A percentile compares a stretch with the other conserved stretches of the same genome.
Conservation (phyloP, 2,329 filamentous ascomycete genomes). For the Monilinia laxa region DNA sequence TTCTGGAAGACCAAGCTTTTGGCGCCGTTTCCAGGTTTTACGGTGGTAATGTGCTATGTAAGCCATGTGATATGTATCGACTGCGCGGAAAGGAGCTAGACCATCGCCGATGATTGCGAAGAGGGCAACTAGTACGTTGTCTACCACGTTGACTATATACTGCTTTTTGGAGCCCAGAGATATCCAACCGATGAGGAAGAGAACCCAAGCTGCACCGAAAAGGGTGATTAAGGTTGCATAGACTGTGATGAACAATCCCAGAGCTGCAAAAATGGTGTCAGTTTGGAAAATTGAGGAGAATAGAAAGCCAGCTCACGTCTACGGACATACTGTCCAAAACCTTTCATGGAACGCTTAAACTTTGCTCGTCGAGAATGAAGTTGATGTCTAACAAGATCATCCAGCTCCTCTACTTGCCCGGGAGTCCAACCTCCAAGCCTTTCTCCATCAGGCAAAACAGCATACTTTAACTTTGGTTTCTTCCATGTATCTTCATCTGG, state of each 20-base stretch:
- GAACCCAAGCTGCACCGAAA: constrained; percentile 82
- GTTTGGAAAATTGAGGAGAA: neutral
- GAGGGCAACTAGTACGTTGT: constrained; percentile 66
- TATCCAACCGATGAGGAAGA: constrained; percentile 88
- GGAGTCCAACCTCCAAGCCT: constrained; percentile 72
- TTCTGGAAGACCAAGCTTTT: constrained; percentile 59
- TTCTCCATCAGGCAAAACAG: constrained; percentile 72
- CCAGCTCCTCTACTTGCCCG: constrained; percentile 71
- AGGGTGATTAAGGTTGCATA: constrained; percentile 83
- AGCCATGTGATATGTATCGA: constrained; percentile 86
- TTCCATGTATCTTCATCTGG: constrained; percentile 28
- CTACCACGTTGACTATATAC: constrained; percentile 67
- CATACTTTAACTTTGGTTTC: constrained; percentile 50
- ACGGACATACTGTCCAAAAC: constrained; percentile 75
- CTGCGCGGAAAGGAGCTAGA: constrained; percentile 68
- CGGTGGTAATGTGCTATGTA: constrained; percentile 69
- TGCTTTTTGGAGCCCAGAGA: constrained; percentile 71
- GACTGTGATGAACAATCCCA: constrained; percentile 78
- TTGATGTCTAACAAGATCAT: constrained; percentile 86
- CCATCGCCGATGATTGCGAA: constrained; percentile 70
- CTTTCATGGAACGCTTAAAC: constrained; percentile 75
- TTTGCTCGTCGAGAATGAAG: constrained; percentile 76
- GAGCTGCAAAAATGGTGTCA: constrained; percentile 45
- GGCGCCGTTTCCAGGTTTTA: constrained; percentile 50
- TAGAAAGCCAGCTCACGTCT: constrained; percentile 52